A percentile compares a stretch with the other conserved stretches of the same genome.
These are phyloP conservation scores for Gossypium schwendimanii DNA, from an alignment of 441 rosid genomes.

Conservation along the genomic window DNA sequence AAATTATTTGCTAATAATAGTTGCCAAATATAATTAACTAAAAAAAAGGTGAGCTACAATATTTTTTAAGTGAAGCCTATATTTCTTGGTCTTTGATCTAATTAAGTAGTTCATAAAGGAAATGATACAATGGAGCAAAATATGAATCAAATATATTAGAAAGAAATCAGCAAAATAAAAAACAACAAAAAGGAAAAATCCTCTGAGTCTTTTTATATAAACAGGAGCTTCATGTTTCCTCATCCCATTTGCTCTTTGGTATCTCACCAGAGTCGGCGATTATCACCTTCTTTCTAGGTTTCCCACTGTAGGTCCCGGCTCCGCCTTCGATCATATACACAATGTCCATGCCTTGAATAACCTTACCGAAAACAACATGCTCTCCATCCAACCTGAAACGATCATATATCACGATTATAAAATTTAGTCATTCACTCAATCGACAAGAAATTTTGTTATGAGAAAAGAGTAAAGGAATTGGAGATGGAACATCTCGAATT, in stretches of 20 bases:
- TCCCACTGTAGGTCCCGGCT: conserved; percentile 91
- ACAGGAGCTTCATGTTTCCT: conserved; percentile 44
- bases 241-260: conserved; percentile 82
- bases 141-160: conserved; percentile 18
- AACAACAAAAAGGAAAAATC: conserved; percentile 3
- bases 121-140: conserved; percentile 20
- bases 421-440: not conserved
- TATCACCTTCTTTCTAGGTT: conserved; percentile 85
- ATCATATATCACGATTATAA: not conserved
- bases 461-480: not conserved
- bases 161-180: conserved; percentile 14
- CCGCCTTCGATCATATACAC: conserved; percentile 90
- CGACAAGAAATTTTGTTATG: not conserved
- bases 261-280: conserved; percentile 88
- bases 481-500: not conserved
- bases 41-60: not conserved
- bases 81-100: conserved; percentile 6
- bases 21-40: not conserved
- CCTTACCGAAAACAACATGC: conserved; percentile 90
- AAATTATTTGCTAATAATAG: not conserved
- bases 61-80: conserved; percentile 15
- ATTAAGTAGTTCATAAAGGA: not conserved
- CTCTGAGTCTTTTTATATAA: not conserved
- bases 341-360: conserved; percentile 84
- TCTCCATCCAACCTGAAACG: conserved; percentile 82